phyloP scores from a whole-genome alignment of 2,329 filamentous ascomycete species.

The Septoria petroselini region DNA sequence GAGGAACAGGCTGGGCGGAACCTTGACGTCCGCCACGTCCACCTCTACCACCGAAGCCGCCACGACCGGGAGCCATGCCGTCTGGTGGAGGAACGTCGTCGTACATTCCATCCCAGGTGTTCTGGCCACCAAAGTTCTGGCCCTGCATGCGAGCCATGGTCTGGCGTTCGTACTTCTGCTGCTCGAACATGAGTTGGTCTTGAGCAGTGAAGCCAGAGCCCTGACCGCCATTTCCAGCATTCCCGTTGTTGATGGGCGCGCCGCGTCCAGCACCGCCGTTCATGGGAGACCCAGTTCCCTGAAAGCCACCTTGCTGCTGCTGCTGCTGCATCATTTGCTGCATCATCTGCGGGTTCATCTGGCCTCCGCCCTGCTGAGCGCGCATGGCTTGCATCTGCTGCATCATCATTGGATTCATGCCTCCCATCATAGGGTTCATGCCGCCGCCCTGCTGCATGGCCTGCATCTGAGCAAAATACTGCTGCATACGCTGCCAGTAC shows the following conservation, averaged over 20 bases:
- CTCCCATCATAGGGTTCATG: slow-evolving; percentile 53
- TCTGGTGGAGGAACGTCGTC: slow-evolving; percentile 88
- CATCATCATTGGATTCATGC: slow-evolving; percentile 59
- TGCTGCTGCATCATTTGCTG: slow-evolving; percentile 39
- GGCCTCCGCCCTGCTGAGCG: slow-evolving; percentile 27
- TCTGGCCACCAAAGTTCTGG: slow-evolving; percentile 45
- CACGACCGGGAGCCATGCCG: slow-evolving; percentile 48
- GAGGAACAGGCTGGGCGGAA: slow-evolving; percentile 41
- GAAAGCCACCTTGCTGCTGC: slow-evolving; percentile 39
- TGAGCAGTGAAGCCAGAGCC: slow-evolving; percentile 59
- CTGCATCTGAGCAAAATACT: slow-evolving; percentile 74
- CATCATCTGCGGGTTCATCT: slow-evolving; percentile 60
- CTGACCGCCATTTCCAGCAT: slow-evolving; percentile 24
- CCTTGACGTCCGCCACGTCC: slow-evolving; percentile 37
- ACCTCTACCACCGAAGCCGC: slow-evolving; percentile 47
- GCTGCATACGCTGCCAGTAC: slow-evolving; percentile 98
- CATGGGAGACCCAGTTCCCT: slow-evolving; percentile 26
- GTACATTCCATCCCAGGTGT: slow-evolving; percentile 95
- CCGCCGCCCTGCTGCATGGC: slow-evolving; percentile 41
- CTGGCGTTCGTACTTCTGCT: slow-evolving; percentile 74
- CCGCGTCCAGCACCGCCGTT: slow-evolving; percentile 43
- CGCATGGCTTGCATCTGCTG: slow-evolving; percentile 39
- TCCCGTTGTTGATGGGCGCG: slow-evolving; percentile 8
- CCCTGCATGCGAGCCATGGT: slow-evolving; percentile 54
- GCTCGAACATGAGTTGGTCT: slow-evolving; percentile 72